These are phyloP conservation scores for Teunomyces aglyptinius DNA, from an alignment of 805 yeast species.

Conservation along the genomic window DNA sequence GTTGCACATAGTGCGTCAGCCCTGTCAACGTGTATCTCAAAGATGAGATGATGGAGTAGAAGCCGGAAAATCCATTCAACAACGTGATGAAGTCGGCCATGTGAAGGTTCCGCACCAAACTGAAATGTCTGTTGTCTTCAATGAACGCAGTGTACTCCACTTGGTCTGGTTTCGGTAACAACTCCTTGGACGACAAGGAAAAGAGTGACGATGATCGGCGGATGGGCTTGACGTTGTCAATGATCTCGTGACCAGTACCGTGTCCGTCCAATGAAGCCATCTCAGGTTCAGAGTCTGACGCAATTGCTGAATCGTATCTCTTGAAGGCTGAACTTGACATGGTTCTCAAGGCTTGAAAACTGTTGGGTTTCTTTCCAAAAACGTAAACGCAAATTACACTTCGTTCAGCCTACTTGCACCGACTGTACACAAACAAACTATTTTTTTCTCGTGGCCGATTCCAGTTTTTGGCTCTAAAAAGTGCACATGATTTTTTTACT, in stretches of 20 bases:
- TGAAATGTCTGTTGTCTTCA: constrained; percentile 79
- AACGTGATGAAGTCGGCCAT: constrained; percentile 95
- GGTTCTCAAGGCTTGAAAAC: neutral
- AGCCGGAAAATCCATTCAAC: constrained; percentile 91
- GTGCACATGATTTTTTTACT: neutral
- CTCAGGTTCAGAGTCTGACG: constrained; percentile 37
- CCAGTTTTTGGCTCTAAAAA: neutral
- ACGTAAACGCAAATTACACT: neutral
- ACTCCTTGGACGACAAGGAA: constrained; percentile 51
- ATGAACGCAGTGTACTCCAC: constrained; percentile 77
- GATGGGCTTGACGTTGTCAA: constrained; percentile 24
- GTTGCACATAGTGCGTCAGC: constrained; percentile 66
- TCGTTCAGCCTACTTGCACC: neutral
- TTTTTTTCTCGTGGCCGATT: too few relatives aligned
- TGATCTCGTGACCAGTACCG: neutral
- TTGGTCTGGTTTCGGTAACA: constrained; percentile 74
- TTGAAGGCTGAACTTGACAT: constrained; percentile 24
- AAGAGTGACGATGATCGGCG: constrained; percentile 55
- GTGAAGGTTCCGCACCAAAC: constrained; percentile 82
- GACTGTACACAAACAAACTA: neutral
- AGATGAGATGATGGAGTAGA: constrained; percentile 85
- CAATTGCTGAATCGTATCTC: constrained; percentile 34
- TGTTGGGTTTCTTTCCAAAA: neutral
- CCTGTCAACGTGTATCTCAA: constrained; percentile 74
- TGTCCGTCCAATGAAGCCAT: constrained; percentile 9